These are phyloP conservation scores for Incumbomyces delicatus DNA, from an alignment of 2,329 filamentous ascomycete genomes.

Conservation along the genomic window DNA sequence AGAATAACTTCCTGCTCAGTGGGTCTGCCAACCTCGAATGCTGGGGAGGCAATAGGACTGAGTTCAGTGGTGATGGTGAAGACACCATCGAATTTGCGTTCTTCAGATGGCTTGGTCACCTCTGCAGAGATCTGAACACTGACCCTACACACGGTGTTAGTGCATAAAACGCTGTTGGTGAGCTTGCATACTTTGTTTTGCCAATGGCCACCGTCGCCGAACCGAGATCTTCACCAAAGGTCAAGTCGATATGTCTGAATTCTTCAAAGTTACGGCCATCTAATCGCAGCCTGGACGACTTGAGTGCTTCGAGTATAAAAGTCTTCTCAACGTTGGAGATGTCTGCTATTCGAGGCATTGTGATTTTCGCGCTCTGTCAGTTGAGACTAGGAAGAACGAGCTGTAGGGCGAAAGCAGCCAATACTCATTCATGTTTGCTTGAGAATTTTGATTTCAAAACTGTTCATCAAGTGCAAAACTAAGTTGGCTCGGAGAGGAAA, in stretches of 20 bases:
- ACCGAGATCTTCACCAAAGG: slow-evolving; percentile 84
- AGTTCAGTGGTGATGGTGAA: slow-evolving; percentile 90
- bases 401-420: too few species aligned
- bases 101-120: slow-evolving; percentile 72
- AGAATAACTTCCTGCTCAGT: slow-evolving; percentile 78
- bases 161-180: background rate
- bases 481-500: too few species aligned
- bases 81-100: slow-evolving; percentile 89
- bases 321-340: slow-evolving; percentile 80
- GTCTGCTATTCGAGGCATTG: slow-evolving; percentile 86
- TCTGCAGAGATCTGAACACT: slow-evolving; percentile 79
- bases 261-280: slow-evolving; percentile 76
- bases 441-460: too few species aligned
- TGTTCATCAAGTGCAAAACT: too few species aligned
- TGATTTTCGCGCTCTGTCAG: too few species aligned
- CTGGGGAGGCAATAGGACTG: slow-evolving; percentile 81
- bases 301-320: slow-evolving; percentile 75
- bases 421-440: too few species aligned
- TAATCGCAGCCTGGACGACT: slow-evolving; percentile 62
- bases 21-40: slow-evolving; percentile 74
- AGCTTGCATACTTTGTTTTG: slow-evolving; percentile 63
- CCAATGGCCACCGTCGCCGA: slow-evolving; percentile 78
- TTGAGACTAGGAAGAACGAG: too few species aligned
- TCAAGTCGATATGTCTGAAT: slow-evolving; percentile 66
- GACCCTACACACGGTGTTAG: slow-evolving; percentile 45